Percentiles rank a stretch among this genome's conserved stretches.
Evolutionary conservation across 1,284 basidiomycete genomes (phyloP).

Genomic region (Trichosporon faecale): DNA sequence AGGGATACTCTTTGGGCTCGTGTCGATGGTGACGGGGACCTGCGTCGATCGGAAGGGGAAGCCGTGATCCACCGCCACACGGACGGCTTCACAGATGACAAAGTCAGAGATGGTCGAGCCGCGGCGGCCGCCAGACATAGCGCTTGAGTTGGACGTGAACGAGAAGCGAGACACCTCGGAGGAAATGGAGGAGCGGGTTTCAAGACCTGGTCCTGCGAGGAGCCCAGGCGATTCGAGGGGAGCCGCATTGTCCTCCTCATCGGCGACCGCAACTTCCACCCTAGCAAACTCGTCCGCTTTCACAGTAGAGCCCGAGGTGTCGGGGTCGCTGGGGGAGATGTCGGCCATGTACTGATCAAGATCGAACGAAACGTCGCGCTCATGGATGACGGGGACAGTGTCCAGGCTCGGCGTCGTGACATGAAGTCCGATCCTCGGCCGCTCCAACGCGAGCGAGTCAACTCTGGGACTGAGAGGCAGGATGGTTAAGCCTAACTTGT

Average conservation of each 20-base stretch:
- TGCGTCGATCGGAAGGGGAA: neutral
- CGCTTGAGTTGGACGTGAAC: neutral
- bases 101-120: constrained; percentile 22
- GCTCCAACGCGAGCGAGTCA: neutral
- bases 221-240: neutral
- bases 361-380: constrained; percentile 35
- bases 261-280: neutral
- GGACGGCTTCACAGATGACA: constrained; percentile 22
- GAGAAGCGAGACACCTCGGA: constrained; percentile 4
- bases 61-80: neutral
- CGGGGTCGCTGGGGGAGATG: constrained; percentile 15
- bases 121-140: constrained; percentile 10
- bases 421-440: neutral
- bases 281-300: neutral
- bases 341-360: constrained; percentile 40
- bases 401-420: neutral
- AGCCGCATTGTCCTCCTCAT: neutral
- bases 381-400: constrained; percentile 8
- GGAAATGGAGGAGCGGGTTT: neutral
- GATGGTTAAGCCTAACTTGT: neutral
- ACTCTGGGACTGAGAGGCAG: neutral
- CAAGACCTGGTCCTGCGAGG: neutral
- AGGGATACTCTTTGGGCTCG: neutral
- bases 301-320: neutral
- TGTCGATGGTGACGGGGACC: neutral